Conservation (phyloP, 108 stramenopile species). For the Skeletonema menzelii region DNA sequence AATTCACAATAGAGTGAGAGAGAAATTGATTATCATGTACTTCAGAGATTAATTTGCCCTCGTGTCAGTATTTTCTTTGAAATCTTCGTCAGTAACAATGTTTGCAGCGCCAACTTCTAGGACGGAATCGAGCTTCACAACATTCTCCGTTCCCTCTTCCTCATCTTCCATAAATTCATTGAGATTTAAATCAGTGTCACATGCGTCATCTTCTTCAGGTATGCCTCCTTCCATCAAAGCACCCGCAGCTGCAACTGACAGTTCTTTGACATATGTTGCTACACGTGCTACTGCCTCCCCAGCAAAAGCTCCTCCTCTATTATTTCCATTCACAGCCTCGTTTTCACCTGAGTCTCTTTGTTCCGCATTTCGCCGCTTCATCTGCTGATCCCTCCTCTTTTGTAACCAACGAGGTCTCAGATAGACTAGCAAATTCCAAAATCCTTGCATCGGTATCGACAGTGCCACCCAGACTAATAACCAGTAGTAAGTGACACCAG, state of each 20-base stretch:
- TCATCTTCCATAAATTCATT: background rate
- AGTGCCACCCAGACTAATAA: background rate
- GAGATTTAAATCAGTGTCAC: background rate
- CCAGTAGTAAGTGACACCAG: conserved; percentile 6
- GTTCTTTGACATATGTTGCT: background rate
- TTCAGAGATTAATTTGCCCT: too few relatives aligned
- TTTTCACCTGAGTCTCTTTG: background rate
- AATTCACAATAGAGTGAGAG: too few relatives aligned
- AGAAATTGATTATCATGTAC: too few relatives aligned
- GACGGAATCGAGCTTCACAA: background rate
- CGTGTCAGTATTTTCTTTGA: too few relatives aligned
- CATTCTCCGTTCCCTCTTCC: background rate
- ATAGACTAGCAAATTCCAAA: conserved; percentile 17
- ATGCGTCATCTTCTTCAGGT: background rate
- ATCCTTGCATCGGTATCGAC: conserved; percentile 16
- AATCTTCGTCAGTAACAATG: too few relatives aligned
- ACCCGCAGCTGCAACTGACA: background rate
- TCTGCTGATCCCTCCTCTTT: background rate
- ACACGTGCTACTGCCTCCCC: background rate
- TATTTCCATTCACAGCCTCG: background rate
- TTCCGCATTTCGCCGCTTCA: background rate
- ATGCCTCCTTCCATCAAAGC: background rate
- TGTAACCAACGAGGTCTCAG: conserved; percentile 10
- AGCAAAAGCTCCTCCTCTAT: background rate
- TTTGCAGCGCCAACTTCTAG: background rate